A percentile compares a stretch with the other conserved stretches of the same genome.
phyloP scores from a whole-genome alignment of 2,329 filamentous ascomycete genomes.

The Stagonosporopsis cucurbitacearum region DNA sequence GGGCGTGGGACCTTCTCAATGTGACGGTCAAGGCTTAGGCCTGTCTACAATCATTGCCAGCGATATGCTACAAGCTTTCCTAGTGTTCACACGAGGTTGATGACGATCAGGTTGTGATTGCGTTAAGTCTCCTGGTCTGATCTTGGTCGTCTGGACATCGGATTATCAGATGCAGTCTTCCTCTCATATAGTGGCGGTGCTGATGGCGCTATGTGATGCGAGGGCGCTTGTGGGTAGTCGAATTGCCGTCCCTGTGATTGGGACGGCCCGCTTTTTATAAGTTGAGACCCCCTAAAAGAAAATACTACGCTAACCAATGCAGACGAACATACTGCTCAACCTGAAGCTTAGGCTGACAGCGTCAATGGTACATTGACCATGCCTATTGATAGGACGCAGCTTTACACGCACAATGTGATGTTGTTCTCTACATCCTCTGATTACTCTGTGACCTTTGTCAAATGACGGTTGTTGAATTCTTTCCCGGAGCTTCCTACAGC shows the following conservation, averaged over 20 bases:
- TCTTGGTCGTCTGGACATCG: slow-evolving; percentile 17
- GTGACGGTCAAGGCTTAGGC: slow-evolving; percentile 52
- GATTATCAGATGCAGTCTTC: not conserved
- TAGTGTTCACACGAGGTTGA: not conserved
- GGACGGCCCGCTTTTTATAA: slow-evolving; percentile 50
- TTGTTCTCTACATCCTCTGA: slow-evolving; percentile 33
- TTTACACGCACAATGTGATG: not conserved
- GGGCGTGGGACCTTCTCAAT: slow-evolving; percentile 47
- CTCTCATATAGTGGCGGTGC: slow-evolving; percentile 18
- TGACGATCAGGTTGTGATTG: not conserved
- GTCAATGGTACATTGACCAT: not conserved
- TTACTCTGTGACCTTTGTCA: slow-evolving; percentile 53
- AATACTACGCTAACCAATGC: slow-evolving; percentile 35
- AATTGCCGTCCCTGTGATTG: slow-evolving; percentile 35
- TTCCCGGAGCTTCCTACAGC: slow-evolving; percentile 34
- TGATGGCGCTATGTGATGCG: slow-evolving; percentile 28
- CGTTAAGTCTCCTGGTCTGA: slow-evolving; percentile 29
- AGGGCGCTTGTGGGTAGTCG: slow-evolving; percentile 23
- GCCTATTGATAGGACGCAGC: no score
- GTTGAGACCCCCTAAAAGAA: slow-evolving; percentile 34
- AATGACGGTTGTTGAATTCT: slow-evolving; percentile 43
- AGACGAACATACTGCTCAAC: not conserved
- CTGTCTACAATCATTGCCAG: slow-evolving; percentile 41
- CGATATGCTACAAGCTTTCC: slow-evolving; percentile 19
- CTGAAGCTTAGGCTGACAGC: not conserved